Percentiles rank a stretch among this genome's conserved stretches.
Conservation (phyloP, 2,329 filamentous ascomycete species). For the Aspergillus carbonarius region DNA sequence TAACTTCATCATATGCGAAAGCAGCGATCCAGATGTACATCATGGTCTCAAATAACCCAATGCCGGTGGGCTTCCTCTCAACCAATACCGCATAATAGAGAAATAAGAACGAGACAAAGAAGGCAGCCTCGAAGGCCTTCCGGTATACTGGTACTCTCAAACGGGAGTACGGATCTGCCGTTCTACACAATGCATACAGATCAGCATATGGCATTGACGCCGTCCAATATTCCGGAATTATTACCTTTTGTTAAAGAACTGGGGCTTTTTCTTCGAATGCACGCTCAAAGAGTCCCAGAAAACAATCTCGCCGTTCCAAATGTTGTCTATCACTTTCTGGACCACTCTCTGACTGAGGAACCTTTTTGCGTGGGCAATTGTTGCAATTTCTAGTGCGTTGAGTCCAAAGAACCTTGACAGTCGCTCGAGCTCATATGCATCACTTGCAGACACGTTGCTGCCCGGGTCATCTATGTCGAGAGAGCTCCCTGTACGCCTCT, state of each 20-base stretch:
- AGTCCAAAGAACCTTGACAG: slow-evolving; percentile 73
- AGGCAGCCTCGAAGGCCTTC: slow-evolving; percentile 79
- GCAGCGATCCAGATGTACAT: slow-evolving; percentile 85
- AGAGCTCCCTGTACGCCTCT: slow-evolving; percentile 29
- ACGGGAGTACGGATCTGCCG: slow-evolving; percentile 71
- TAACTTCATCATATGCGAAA: slow-evolving; percentile 84
- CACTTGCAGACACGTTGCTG: slow-evolving; percentile 37
- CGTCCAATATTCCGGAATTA: background rate
- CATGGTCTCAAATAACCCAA: slow-evolving; percentile 68
- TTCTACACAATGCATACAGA: slow-evolving; percentile 38
- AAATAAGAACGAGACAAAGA: slow-evolving; percentile 72
- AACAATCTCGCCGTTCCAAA: slow-evolving; percentile 83
- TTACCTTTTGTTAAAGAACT: slow-evolving; percentile 66
- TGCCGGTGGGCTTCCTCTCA: slow-evolving; percentile 63
- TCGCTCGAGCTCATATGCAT: slow-evolving; percentile 57
- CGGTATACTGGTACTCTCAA: slow-evolving; percentile 78
- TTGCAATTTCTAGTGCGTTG: slow-evolving; percentile 84
- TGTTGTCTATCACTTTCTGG: slow-evolving; percentile 78
- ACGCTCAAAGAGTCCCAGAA: slow-evolving; percentile 82
- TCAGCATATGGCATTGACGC: background rate
- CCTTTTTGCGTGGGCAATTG: slow-evolving; percentile 76
- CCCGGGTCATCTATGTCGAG: slow-evolving; percentile 52
- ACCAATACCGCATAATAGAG: slow-evolving; percentile 87
- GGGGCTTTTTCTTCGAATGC: slow-evolving; percentile 70
- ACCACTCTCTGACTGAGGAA: slow-evolving; percentile 79